These are phyloP conservation scores for Trichoderma asperelloides DNA, from an alignment of 495 filamentous ascomycete species.

Conservation along the genomic window DNA sequence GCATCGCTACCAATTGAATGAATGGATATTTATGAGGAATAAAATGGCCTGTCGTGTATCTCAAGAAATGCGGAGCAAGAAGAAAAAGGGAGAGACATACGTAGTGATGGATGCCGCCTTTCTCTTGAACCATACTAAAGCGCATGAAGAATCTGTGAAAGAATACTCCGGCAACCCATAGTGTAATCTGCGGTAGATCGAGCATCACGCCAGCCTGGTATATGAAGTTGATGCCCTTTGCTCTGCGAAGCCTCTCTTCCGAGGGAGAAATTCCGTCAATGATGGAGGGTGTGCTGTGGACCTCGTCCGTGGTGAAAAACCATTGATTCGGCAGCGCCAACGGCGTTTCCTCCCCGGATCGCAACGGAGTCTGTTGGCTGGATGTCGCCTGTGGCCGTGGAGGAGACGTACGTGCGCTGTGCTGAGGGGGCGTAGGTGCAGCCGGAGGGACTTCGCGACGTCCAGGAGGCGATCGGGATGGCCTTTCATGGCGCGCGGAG, in stretches of 20 bases:
- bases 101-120: constrained; percentile 73
- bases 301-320: constrained; percentile 80
- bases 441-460: constrained; percentile 44
- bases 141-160: constrained; percentile 96
- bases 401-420: constrained; percentile 40
- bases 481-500: constrained; percentile 19
- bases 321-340: constrained; percentile 54
- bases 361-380: constrained; percentile 30
- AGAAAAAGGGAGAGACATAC: constrained; percentile 34
- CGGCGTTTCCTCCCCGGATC: constrained; percentile 24
- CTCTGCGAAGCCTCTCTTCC: constrained; percentile 66
- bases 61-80: neutral
- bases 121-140: constrained; percentile 59
- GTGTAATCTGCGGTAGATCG: constrained; percentile 82
- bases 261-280: constrained; percentile 68
- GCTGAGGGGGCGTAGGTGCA: constrained; percentile 42
- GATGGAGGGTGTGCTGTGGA: constrained; percentile 71
- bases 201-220: constrained; percentile 87
- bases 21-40: neutral
- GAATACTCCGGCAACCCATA: constrained; percentile 86
- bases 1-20: neutral
- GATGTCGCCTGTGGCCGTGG: constrained; percentile 35
- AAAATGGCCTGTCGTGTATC: neutral
- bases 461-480: constrained; percentile 35
- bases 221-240: constrained; percentile 94